Percentiles rank a stretch among this genome's conserved stretches.
Conservation (phyloP, 2,329 filamentous ascomycete genomes). For the Hortaea sp. region DNA sequence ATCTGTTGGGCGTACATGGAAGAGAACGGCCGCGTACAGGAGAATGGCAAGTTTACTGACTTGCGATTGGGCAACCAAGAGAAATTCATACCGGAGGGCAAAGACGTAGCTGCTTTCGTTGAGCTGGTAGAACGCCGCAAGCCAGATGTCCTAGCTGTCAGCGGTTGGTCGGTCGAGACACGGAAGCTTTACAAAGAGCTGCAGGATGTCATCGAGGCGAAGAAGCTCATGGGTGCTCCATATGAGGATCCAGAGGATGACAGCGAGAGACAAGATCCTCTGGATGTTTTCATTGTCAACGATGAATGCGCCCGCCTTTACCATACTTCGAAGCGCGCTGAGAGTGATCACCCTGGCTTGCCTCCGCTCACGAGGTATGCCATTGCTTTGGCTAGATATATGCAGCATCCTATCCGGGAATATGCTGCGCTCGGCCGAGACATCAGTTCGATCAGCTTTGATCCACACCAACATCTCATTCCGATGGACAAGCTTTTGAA, state of each 20-base stretch:
- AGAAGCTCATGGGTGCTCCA: conserved; percentile 67
- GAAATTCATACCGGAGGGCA: conserved; percentile 55
- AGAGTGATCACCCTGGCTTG: conserved; percentile 70
- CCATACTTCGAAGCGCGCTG: conserved; percentile 75
- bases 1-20: conserved; percentile 89
- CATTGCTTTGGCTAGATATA: conserved; percentile 76
- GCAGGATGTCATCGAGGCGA: conserved; percentile 65
- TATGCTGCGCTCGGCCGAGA: conserved; percentile 89
- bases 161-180: conserved; percentile 80
- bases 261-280: conserved; percentile 61
- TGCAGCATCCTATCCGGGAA: conserved; percentile 93
- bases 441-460: conserved; percentile 75
- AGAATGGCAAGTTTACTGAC: conserved; percentile 79
- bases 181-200: conserved; percentile 74
- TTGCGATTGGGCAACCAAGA: conserved; percentile 57
- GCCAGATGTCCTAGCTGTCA: conserved; percentile 83
- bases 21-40: conserved; percentile 79
- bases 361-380: conserved; percentile 77
- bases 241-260: conserved; percentile 86
- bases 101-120: conserved; percentile 59
- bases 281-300: conserved; percentile 87
- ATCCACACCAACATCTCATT: conserved; percentile 79
- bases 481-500: conserved; percentile 79
- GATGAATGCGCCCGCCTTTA: conserved; percentile 96
- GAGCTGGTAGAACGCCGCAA: conserved; percentile 69